These are phyloP conservation scores for Polymyxa betae DNA, from an alignment of 208 protist species.

Conservation along the genomic window DNA sequence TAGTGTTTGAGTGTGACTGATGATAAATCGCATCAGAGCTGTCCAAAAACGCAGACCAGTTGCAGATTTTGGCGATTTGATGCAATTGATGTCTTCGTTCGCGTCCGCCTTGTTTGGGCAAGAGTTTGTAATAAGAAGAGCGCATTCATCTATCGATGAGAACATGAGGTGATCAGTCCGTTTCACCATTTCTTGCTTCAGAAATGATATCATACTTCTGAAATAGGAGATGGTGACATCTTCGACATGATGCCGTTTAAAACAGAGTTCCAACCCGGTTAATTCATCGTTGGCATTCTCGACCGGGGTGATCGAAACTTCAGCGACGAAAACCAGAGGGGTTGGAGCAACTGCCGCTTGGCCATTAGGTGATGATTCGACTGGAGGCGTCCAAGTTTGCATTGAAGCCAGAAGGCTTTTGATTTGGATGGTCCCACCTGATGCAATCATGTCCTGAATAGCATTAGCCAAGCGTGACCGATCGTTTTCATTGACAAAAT, in stretches of 20 bases:
- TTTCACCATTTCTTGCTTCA: not conserved
- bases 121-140: too few species aligned
- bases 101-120: too few species aligned
- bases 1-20: slow-evolving; percentile 27
- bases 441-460: not conserved
- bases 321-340: not conserved
- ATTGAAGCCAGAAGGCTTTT: not conserved
- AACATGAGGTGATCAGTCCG: not conserved
- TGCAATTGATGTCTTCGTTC: too few species aligned
- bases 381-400: not conserved
- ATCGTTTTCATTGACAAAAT: slow-evolving; percentile 7
- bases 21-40: not conserved
- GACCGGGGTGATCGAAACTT: not conserved
- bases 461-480: not conserved
- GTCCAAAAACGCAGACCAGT: not conserved
- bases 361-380: not conserved
- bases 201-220: not conserved
- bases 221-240: slow-evolving; percentile 43
- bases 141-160: not conserved
- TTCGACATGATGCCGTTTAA: slow-evolving; percentile 42
- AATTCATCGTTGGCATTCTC: not conserved
- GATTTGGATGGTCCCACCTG: not conserved
- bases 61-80: too few species aligned
- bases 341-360: not conserved
- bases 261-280: not conserved